These are phyloP conservation scores for Skeletonema menzelii DNA, from an alignment of 108 stramenopile genomes.

Conservation along the genomic window DNA sequence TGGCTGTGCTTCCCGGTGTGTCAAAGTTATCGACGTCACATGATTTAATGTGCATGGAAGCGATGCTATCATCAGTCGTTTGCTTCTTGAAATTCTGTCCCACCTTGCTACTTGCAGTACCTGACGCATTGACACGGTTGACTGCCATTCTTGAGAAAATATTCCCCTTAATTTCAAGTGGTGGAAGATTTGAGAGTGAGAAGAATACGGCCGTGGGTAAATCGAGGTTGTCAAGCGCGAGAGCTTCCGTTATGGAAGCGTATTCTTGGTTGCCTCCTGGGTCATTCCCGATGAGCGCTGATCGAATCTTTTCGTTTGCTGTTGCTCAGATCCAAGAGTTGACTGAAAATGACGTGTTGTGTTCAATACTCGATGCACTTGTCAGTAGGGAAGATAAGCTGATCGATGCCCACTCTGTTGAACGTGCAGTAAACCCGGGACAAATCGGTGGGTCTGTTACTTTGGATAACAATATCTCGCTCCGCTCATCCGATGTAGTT, in stretches of 20 bases:
- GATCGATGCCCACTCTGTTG: slow-evolving; percentile 63
- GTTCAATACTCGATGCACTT: slow-evolving; percentile 71
- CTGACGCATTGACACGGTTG: slow-evolving; percentile 77
- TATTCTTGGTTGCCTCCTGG: slow-evolving; percentile 91
- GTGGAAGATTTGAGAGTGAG: slow-evolving; percentile 63
- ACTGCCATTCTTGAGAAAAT: slow-evolving; percentile 73
- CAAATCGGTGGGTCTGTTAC: slow-evolving; percentile 64
- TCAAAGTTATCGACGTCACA: slow-evolving; percentile 56
- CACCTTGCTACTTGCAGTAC: slow-evolving; percentile 72
- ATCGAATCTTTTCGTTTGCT: slow-evolving; percentile 78
- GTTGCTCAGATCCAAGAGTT: slow-evolving; percentile 67
- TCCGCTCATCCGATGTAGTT: slow-evolving; percentile 53
- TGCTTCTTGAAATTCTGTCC: slow-evolving; percentile 77
- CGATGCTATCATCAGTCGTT: slow-evolving; percentile 67
- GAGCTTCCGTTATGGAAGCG: slow-evolving; percentile 82
- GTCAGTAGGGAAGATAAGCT: slow-evolving; percentile 69
- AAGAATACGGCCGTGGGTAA: slow-evolving; percentile 46
- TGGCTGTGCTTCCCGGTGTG: slow-evolving; percentile 37
- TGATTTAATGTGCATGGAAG: slow-evolving; percentile 77
- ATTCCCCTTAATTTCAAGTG: slow-evolving; percentile 58
- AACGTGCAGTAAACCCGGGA: slow-evolving; percentile 54
- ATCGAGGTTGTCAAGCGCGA: slow-evolving; percentile 65
- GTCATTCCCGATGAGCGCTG: slow-evolving; percentile 81
- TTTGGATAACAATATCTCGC: slow-evolving; percentile 61
- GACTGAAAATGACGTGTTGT: slow-evolving; percentile 55